Base-by-base conservation (phyloP, 352 stramenopile genomes). In the Thalassiosira hispida region DNA sequence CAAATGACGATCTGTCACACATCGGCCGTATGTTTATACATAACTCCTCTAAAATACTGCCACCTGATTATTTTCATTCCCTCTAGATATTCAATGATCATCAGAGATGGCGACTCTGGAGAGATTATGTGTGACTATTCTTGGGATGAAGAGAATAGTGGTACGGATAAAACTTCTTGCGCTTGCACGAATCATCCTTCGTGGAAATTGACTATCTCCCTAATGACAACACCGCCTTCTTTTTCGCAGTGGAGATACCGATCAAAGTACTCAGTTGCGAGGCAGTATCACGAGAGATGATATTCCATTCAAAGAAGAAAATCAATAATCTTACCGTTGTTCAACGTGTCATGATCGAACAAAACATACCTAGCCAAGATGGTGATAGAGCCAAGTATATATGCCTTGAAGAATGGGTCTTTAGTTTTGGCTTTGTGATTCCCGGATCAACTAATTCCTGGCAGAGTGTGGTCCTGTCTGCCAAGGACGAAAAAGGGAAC, bases 401-500 rank as follows among this genome's bases (percentile, higher is more conserved):
- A 9, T 87, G 47, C 67, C 74, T 81, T 25, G 73, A 84, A 96
- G 95, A 98, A 81, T 98, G 96, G 96, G 86, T 96, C 60, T 98
- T 98, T 76, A 91, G 91, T 25, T 98, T 98, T 79, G 96, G 96
- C 20, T 98, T 95, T 75, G 96, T 98, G 16, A 98, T 98, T 56
- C 95, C 96, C 0, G 92, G 95, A 16, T 98, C 95, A 18, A 98
- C 94, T 11, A 98, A 98, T 81, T 95, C 90, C 9, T 98, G 96
- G 96, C 95, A 98, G 76, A 95, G 98, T 70, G 98, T 95, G 2
- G 98, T 98, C 60, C 93, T 97, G 60, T 91, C 95, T 0, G 95
- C 95, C 0, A 92, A 92, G 1, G 75, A 94, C 7, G 94, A 95
- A 31, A 93, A 96, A 72, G 97, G 98, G 93, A 84, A 97, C 2